phyloP scores from a whole-genome alignment of 768 basidiomycete genomes.

The Amanita rubescens region DNA sequence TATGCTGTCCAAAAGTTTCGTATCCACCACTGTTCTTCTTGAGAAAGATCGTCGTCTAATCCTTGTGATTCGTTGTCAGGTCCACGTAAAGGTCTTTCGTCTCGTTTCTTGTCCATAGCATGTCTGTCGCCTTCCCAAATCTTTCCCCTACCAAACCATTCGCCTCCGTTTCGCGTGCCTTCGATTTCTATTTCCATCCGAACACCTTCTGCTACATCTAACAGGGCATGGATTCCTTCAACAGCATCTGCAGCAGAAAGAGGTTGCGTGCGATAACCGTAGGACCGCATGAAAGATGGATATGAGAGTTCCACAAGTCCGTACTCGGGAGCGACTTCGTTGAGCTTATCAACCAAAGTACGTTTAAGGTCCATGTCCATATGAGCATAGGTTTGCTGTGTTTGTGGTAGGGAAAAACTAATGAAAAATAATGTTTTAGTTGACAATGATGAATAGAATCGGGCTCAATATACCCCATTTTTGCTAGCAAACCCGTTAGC shows the following conservation, averaged over 20 bases:
- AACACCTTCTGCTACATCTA: slow-evolving; percentile 90
- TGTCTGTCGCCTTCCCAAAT: slow-evolving; percentile 51
- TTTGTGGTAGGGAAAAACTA: slow-evolving; percentile 91
- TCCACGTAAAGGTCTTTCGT: slow-evolving; percentile 8
- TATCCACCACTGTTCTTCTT: slow-evolving; percentile 72
- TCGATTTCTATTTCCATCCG: slow-evolving; percentile 86
- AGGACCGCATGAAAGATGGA: slow-evolving; percentile 88
- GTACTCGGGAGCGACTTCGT: slow-evolving; percentile 89
- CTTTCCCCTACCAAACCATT: slow-evolving; percentile 88
- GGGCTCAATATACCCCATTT: slow-evolving; percentile 79
- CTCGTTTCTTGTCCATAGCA: not conserved
- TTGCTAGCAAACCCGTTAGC: slow-evolving; percentile 86
- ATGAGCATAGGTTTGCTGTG: slow-evolving; percentile 87
- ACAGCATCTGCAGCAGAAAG: slow-evolving; percentile 90
- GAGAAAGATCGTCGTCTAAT: slow-evolving; percentile 15
- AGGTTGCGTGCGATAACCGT: slow-evolving; percentile 83
- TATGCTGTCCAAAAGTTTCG: slow-evolving; percentile 95
- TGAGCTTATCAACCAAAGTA: slow-evolving; percentile 70
- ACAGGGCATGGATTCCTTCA: slow-evolving; percentile 77
- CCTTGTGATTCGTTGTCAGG: not conserved
- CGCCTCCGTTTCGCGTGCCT: slow-evolving; percentile 83
- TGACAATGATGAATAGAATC: not conserved
- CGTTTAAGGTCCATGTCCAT: slow-evolving; percentile 96
- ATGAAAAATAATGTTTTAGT: not conserved
- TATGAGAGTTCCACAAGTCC: slow-evolving; percentile 91